Conservation (phyloP, 768 basidiomycete genomes). For the Lentinula lateritia region DNA sequence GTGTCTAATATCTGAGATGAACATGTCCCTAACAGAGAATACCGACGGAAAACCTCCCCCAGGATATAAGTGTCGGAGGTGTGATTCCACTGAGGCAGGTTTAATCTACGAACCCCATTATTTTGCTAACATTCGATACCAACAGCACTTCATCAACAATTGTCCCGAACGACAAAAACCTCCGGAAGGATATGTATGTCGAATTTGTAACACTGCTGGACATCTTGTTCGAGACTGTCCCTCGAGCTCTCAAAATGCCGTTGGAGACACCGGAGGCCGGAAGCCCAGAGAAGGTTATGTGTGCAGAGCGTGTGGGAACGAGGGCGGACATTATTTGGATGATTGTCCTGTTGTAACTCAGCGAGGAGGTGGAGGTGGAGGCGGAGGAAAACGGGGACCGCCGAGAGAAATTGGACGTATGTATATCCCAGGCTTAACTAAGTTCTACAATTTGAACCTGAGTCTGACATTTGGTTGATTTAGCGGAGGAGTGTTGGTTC, state of each 20-base stretch:
- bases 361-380: conserved; percentile 33
- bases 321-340: conserved; percentile 69
- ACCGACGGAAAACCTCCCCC: conserved; percentile 49
- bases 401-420: conserved; percentile 78
- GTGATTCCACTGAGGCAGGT: conserved; percentile 68
- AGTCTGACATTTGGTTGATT: background rate
- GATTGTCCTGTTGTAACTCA: conserved; percentile 77
- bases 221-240: conserved; percentile 92
- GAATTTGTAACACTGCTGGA: conserved; percentile 74
- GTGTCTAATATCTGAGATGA: background rate
- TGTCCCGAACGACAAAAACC: conserved; percentile 75
- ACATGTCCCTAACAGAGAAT: conserved; percentile 12
- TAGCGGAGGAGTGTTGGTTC: conserved; percentile 97
- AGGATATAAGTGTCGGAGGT: conserved; percentile 75
- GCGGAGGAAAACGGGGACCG: conserved; percentile 45
- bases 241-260: conserved; percentile 48
- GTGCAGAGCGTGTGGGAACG: conserved; percentile 88
- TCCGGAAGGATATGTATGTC: conserved; percentile 84
- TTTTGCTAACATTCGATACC: conserved; percentile 5
- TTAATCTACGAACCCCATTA: background rate
- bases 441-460: background rate
- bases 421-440: conserved; percentile 18
- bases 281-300: conserved; percentile 85
- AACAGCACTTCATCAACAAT: conserved; percentile 68
- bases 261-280: conserved; percentile 77